Base-by-base conservation (phyloP, 2,329 filamentous ascomycete genomes). In the Aspergillus viridinutans region DNA sequence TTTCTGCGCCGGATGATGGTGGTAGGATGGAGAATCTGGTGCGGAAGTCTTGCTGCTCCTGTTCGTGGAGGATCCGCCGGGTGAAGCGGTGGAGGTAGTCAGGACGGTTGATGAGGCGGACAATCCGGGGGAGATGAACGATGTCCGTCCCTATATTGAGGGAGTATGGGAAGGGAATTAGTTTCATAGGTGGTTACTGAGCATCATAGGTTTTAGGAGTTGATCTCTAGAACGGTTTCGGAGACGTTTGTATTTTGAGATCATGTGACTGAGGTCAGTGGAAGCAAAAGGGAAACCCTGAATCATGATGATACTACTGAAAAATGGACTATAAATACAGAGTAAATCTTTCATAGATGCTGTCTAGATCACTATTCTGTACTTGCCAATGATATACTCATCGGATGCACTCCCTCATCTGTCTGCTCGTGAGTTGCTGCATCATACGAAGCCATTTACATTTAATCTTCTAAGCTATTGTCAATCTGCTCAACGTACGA, bases 111-210 rank as follows among this genome's bases (percentile, higher is more conserved):
- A 93, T 72, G 52, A 92, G 78, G 21, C 73, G 71, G 59, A 78
- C 75, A 58, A 96, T 85, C 55, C 91, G 85, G 0, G 80, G 74
- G 56, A 91, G 82, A 56, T 81, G 81, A 72, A 90, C 91, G 56
- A 96, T 88, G 70, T 96, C 92, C 50, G 85, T 93, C 57, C 92
- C 92, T 53, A 96, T 77, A 50, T 81, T 81, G 14, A 93, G 69
- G 1, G 85, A 78, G n/a, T 85, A 78, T 1, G 87, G 86, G 64
- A 92, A 90, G 0, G 72, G 72, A 6, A 64, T 54, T 3, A 64
- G 64, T 60, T 71, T 74, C 72, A 76, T 75, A 52, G 38, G 52
- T 50, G 43, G 52, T 49, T 26, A 25, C 38, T 47, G 12, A 7
- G 3, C n/a, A 12, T 12, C 35, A 25, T 21, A 20, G 23, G 26